Conservation (phyloP, 768 basidiomycete species). For the Amanita polypyramis region DNA sequence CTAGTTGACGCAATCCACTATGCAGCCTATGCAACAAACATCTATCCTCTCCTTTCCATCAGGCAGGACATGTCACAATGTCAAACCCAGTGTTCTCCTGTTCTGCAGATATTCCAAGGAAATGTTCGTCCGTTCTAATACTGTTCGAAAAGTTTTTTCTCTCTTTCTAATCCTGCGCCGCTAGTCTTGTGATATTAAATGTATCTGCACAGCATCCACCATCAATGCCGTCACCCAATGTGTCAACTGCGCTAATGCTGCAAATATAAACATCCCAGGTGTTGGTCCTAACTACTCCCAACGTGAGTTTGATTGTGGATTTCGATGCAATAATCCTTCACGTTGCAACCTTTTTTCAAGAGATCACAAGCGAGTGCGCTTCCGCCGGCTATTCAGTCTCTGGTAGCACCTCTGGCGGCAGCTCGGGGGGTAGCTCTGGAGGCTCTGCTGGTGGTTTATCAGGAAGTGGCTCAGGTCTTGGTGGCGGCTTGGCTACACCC, state of each 20-base stretch:
- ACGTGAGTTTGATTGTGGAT: background rate
- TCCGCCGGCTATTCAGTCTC: slow-evolving; percentile 1
- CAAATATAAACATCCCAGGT: background rate
- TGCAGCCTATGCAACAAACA: background rate
- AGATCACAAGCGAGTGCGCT: background rate
- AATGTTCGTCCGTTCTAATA: background rate
- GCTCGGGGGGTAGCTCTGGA: background rate
- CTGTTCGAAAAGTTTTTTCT: background rate
- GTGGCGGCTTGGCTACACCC: background rate
- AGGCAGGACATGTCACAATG: slow-evolving; percentile 1
- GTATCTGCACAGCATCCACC: background rate
- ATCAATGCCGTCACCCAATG: background rate
- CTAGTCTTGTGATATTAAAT: background rate
- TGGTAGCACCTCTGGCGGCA: background rate
- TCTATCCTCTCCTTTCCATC: background rate
- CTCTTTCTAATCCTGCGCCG: too few species aligned
- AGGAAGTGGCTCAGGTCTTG: background rate
- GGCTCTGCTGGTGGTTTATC: background rate
- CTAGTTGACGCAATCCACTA: background rate
- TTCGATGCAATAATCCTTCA: background rate
- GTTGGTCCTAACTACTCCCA: background rate
- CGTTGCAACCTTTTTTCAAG: background rate
- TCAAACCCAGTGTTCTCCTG: background rate
- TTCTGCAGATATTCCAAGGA: background rate
- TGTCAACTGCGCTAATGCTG: background rate